Evolutionary conservation across 768 basidiomycete species (phyloP).

Genomic region (Tremella mesenterica): DNA sequence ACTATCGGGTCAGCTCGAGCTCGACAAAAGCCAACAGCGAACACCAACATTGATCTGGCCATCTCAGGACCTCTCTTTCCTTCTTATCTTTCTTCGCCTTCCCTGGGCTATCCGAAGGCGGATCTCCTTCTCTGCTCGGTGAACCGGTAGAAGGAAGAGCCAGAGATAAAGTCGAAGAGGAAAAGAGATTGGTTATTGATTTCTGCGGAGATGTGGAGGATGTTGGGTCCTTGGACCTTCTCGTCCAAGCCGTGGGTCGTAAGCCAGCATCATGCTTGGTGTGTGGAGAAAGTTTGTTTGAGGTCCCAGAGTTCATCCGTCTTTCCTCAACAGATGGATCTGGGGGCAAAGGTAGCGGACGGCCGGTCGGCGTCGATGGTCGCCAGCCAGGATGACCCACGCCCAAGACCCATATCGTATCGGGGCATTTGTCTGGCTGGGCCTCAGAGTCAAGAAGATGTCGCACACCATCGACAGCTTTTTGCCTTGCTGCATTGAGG

Average conservation of each 20-base stretch:
- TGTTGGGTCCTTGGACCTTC: conserved; percentile 12
- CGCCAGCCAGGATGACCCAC: conserved; percentile 52
- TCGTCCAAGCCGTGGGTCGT: conserved; percentile 19
- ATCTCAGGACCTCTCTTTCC: conserved; percentile 48
- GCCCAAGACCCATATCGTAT: conserved; percentile 84
- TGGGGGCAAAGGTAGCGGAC: conserved; percentile 9
- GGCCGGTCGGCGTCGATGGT: conserved; percentile 20
- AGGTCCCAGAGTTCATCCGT: conserved; percentile 15
- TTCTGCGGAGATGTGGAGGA: conserved; percentile 17
- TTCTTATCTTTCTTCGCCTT: conserved; percentile 27
- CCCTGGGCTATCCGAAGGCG: conserved; percentile 22
- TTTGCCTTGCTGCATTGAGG: conserved; percentile 37
- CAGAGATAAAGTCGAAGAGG: conserved; percentile 27
- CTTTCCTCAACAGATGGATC: conserved; percentile 1
- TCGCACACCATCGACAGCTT: conserved; percentile 51
- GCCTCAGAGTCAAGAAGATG: conserved; percentile 88
- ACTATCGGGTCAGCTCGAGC: conserved; percentile 49
- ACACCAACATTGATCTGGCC: conserved; percentile 44
- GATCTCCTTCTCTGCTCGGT: conserved; percentile 16
- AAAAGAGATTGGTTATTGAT: conserved; percentile 31
- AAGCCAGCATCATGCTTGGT: conserved; percentile 12
- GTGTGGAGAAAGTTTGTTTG: conserved; percentile 15
- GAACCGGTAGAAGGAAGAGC: conserved; percentile 17
- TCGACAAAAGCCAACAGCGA: background rate
- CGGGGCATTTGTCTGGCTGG: conserved; percentile 67